Conservation (phyloP, 768 basidiomycete species). For the Tubosaeta brunneosetosa region DNA sequence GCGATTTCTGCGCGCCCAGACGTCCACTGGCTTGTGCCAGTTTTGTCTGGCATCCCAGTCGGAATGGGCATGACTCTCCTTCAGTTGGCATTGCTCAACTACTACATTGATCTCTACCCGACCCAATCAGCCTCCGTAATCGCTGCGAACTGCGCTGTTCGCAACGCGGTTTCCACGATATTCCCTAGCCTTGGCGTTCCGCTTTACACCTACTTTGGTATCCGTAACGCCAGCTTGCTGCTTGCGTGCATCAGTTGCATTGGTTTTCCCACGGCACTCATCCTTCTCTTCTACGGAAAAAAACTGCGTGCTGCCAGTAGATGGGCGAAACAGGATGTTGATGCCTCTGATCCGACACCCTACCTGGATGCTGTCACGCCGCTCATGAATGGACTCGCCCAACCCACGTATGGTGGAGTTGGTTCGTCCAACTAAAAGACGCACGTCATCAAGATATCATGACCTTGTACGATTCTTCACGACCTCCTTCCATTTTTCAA, state of each 20-base stretch:
- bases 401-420: background rate
- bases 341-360: background rate
- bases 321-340: constrained; percentile 22
- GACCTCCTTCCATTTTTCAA: background rate
- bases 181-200: constrained; percentile 25
- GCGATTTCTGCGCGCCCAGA: constrained; percentile 19
- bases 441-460: background rate
- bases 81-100: constrained; percentile 25
- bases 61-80: constrained; percentile 28
- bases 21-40: constrained; percentile 3
- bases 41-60: constrained; percentile 23
- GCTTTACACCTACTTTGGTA: constrained; percentile 18
- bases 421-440: background rate
- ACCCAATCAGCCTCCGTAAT: constrained; percentile 27
- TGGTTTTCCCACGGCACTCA: constrained; percentile 18
- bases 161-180: constrained; percentile 17
- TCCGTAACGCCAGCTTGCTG: constrained; percentile 13
- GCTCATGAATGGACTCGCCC: background rate
- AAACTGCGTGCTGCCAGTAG: constrained; percentile 18
- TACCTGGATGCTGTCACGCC: background rate
- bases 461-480: background rate
- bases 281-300: constrained; percentile 21
- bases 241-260: constrained; percentile 22
- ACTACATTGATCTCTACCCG: constrained; percentile 29
- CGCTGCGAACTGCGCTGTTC: constrained; percentile 24